Evolutionary conservation across 352 stramenopile genomes (phyloP), one percentile per base, ranked within the genome.

Genomic region (Globisporangium camurandrum): DNA sequence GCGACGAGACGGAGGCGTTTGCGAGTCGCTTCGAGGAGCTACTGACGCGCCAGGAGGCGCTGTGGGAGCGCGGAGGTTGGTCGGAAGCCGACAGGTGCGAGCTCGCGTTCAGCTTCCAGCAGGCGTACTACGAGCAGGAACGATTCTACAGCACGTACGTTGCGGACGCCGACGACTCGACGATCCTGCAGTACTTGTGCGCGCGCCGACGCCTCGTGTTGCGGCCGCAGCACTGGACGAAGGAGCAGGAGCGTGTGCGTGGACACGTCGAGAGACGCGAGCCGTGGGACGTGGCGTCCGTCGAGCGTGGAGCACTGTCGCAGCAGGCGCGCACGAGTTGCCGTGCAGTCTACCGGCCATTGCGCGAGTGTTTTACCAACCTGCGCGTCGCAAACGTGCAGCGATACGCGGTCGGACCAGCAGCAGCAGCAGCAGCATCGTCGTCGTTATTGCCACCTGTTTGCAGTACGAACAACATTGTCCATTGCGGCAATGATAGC

Each of bases 111-210:
- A 51, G 28, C 27, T 56, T 64, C 40, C 51, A 64, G 46, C 37
- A 60, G 41, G 46, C 46, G 16, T 64, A 56, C 34, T 60, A 56
- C 30, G 24, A 20, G n/a, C 44, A 30, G 27, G 57, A 64, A 26
- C 40, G 34, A 23, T 62, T 57, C 31, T 49, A 50, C 30, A 50
- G 49, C 49, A 34, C 56, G 39, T 58, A 58, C 56, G 27, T 62
- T 16, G 49, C 56, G 3, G 46, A 36, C 40, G 23, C 24, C n/a
- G 46, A 58, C 56, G 56, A 62, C 38, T 45, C n/a, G 14, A 16
- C 22, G 1, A 46, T 62, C 44, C 39, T 60, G 31, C 16, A 12
- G 17, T 43, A 64, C 28, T 30, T 60, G 0, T 56, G 52, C 22
- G 14, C 39, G 6, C 37, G n/a, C 7, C 28, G 45, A n/a, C n/a